A percentile compares a stretch with the other conserved stretches of the same genome.
Evolutionary conservation across 2,329 filamentous ascomycete species (phyloP).

Genomic region (Sporothrix humicola): DNA sequence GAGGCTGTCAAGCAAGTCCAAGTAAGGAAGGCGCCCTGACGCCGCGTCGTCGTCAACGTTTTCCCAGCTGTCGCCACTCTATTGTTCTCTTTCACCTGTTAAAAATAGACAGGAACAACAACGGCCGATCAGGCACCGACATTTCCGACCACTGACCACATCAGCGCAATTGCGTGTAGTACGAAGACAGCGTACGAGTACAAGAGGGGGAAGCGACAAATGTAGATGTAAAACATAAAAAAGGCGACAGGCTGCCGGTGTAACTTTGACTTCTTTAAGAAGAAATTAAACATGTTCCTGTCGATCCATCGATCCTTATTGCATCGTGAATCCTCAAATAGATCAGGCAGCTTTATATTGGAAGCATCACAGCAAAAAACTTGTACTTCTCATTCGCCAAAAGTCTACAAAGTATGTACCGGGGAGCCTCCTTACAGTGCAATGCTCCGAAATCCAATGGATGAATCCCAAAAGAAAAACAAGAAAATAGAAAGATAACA

Average conservation of each 20-base stretch:
- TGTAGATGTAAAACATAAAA: background rate
- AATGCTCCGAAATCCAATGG: background rate
- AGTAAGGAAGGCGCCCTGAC: slow-evolving; percentile 7
- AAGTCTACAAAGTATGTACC: slow-evolving; percentile 21
- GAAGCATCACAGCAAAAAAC: background rate
- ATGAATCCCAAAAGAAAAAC: background rate
- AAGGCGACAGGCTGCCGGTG: background rate
- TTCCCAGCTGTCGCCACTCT: background rate
- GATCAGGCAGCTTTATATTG: background rate
- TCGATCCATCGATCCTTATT: background rate
- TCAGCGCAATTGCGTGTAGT: background rate
- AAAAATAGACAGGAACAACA: slow-evolving; percentile 20
- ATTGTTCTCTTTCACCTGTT: background rate
- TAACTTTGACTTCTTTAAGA: too few species aligned
- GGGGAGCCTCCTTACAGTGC: background rate
- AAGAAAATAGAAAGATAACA: slow-evolving; percentile 3
- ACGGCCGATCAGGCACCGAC: slow-evolving; percentile 28
- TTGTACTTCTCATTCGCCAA: background rate
- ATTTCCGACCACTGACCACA: background rate
- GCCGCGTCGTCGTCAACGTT: background rate
- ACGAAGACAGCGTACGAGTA: background rate
- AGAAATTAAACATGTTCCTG: background rate
- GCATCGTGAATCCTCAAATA: background rate
- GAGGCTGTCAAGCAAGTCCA: slow-evolving; percentile 17
- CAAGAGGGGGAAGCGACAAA: background rate